Conservation (phyloP, 345 rosid species). For the Syzygium aqueum region DNA sequence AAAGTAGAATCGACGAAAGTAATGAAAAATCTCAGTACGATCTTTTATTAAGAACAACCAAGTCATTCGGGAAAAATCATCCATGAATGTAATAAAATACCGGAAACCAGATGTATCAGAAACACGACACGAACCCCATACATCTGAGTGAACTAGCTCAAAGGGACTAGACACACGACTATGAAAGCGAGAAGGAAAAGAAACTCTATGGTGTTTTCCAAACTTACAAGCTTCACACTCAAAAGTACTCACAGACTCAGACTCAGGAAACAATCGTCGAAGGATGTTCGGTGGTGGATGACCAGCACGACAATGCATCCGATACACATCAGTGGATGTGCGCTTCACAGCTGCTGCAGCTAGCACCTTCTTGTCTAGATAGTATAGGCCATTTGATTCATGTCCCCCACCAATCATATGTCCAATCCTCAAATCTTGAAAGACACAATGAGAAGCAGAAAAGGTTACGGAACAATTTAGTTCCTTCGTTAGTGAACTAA, state of each 20-base stretch:
- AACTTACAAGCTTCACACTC: background rate
- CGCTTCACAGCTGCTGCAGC: background rate
- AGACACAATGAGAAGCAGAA: background rate
- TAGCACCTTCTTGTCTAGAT: background rate
- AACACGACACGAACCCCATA: background rate
- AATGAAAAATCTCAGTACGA: background rate
- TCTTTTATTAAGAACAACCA: background rate
- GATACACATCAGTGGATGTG: background rate
- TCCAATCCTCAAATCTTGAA: background rate
- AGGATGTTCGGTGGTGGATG: background rate
- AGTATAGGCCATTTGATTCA: background rate
- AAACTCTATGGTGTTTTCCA: background rate
- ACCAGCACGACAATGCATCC: background rate
- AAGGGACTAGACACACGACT: background rate
- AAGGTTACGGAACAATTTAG: background rate
- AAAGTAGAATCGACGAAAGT: background rate
- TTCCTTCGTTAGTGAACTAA: background rate
- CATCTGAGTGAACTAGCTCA: background rate
- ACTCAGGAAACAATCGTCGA: background rate
- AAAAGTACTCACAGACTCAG: background rate
- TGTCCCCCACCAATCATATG: background rate
- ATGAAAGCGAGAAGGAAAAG: background rate
- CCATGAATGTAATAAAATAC: background rate
- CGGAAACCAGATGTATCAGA: background rate
- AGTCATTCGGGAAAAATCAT: background rate